Conservation (phyloP, 202 grass and related monocot genomes). For the Dendrocalamus latiflorus region DNA sequence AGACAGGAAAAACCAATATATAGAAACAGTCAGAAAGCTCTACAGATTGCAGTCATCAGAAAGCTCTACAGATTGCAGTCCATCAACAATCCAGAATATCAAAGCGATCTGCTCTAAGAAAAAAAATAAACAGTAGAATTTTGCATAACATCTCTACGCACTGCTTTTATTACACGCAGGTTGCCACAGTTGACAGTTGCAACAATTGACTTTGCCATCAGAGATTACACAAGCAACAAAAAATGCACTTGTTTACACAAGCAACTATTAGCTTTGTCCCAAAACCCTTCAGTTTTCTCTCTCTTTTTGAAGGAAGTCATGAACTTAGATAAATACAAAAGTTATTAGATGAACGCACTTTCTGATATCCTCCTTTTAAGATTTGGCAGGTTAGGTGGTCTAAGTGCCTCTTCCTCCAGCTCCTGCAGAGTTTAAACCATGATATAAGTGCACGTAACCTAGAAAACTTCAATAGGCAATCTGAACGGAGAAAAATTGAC, state of each 20-base stretch:
- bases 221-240: not conserved
- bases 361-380: slow-evolving; percentile 89
- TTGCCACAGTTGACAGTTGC: not conserved
- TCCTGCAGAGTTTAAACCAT: no score
- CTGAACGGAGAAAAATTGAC: not conserved
- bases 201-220: not conserved
- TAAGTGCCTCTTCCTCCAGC: no score
- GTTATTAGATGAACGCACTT: slow-evolving; percentile 46
- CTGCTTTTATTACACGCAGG: not conserved
- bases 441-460: no score
- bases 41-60: not conserved
- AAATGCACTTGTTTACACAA: not conserved
- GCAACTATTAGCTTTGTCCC: not conserved
- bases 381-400: slow-evolving; percentile 71
- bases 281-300: not conserved
- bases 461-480: no score
- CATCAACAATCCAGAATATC: not conserved
- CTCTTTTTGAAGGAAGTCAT: not conserved
- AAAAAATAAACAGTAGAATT: not conserved
- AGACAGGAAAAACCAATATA: slow-evolving; percentile 22
- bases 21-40: slow-evolving; percentile 16
- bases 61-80: no score
- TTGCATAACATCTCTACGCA: not conserved
- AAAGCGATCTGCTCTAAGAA: not conserved
- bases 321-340: slow-evolving; percentile 1